Evolutionary conservation across 176 grass and related monocot genomes (phyloP).

Genomic region (Miscanthus lutarioriparius): DNA sequence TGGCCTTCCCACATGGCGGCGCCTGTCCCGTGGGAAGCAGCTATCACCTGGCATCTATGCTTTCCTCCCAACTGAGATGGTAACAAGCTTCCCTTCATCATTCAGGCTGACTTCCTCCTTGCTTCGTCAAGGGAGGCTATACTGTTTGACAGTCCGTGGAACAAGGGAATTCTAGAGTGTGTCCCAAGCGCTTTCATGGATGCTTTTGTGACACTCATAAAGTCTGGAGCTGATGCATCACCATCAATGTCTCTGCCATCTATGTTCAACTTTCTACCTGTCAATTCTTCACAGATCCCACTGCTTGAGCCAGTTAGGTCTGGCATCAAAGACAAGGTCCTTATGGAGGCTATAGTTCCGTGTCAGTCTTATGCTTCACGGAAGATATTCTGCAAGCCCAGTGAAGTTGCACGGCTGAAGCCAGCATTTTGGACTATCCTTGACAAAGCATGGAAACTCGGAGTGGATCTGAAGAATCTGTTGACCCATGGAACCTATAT

Average conservation of each 20-base stretch:
- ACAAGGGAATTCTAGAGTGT: conserved; percentile 73
- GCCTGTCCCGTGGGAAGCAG: conserved; percentile 44
- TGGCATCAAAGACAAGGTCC: conserved; percentile 58
- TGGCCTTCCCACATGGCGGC: conserved; percentile 52
- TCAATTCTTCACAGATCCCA: conserved; percentile 34
- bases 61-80: conserved; percentile 77
- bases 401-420: no score
- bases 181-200: conserved; percentile 59
- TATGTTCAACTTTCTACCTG: conserved; percentile 56
- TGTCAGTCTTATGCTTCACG: no score
- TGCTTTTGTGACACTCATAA: conserved; percentile 55
- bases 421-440: no score
- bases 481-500: no score
- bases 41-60: conserved; percentile 48
- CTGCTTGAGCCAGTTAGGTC: conserved; percentile 45
- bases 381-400: no score
- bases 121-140: conserved; percentile 66
- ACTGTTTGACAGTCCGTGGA: conserved; percentile 62
- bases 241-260: conserved; percentile 35
- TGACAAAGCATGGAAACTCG: no score
- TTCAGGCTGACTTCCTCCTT: conserved; percentile 83
- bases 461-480: no score
- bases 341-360: conserved; percentile 12
- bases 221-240: conserved; percentile 28
- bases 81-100: conserved; percentile 73